These are phyloP conservation scores for Discostella stelligeroides DNA, from an alignment of 108 stramenopile genomes.

Conservation along the genomic window DNA sequence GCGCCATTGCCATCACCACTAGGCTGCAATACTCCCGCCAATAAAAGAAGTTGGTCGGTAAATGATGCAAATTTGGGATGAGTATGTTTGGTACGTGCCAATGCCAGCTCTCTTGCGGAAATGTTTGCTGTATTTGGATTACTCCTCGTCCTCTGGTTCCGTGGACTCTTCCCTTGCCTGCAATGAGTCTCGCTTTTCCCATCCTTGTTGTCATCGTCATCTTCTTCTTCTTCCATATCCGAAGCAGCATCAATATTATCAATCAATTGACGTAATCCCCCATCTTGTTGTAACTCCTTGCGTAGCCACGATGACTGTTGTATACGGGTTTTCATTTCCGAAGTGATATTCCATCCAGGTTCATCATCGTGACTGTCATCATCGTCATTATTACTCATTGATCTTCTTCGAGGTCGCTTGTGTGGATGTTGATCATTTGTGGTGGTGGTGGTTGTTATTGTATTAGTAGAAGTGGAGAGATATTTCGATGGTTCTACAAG, in stretches of 20 bases:
- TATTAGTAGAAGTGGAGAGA: not conserved
- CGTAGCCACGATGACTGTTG: constrained; percentile 66
- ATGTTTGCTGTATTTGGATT: constrained; percentile 17
- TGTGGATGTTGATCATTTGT: constrained; percentile 5
- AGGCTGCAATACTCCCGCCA: constrained; percentile 63
- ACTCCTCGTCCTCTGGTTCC: constrained; percentile 8
- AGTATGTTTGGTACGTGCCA: constrained; percentile 34
- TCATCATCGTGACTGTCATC: constrained; percentile 55
- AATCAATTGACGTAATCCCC: constrained; percentile 68
- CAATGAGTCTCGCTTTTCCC: not conserved
- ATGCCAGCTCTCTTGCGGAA: constrained; percentile 43
- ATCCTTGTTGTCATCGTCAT: constrained; percentile 5
- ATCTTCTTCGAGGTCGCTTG: constrained; percentile 10
- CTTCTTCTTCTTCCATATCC: constrained; percentile 27
- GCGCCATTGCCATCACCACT: constrained; percentile 16
- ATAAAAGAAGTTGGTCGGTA: constrained; percentile 63
- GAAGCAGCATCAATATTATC: constrained; percentile 49
- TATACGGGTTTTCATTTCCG: constrained; percentile 68
- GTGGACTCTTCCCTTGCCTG: not conserved
- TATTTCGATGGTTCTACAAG: not conserved
- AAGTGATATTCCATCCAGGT: constrained; percentile 74
- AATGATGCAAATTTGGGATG: constrained; percentile 69
- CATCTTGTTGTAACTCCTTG: constrained; percentile 70
- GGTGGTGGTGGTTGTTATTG: constrained; percentile 1
- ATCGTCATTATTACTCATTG: constrained; percentile 48